A percentile compares a stretch with the other conserved stretches of the same genome.
Conservation (phyloP, 345 rosid species). For the Sonneratia alba region DNA sequence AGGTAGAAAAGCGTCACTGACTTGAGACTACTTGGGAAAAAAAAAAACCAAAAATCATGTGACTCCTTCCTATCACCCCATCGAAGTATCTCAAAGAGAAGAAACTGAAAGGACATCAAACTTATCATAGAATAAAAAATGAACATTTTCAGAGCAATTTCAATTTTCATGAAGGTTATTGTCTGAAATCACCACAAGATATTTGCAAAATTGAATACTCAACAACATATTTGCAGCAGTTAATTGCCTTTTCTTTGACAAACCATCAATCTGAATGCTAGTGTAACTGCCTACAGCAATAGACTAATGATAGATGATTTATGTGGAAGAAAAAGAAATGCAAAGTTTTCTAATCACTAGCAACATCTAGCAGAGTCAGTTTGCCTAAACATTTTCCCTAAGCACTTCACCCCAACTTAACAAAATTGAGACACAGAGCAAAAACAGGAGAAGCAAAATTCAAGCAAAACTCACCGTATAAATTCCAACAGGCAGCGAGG, state of each 20-base stretch:
- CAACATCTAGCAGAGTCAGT: background rate
- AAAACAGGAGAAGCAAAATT: background rate
- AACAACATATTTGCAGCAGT: background rate
- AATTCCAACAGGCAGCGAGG: conserved; percentile 43
- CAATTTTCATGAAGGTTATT: background rate
- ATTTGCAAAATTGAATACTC: background rate
- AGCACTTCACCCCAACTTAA: conserved; percentile 1
- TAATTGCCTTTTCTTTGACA: background rate
- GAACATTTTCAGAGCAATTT: background rate
- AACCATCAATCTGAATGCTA: background rate
- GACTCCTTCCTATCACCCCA: background rate
- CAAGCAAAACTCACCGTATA: conserved; percentile 30
- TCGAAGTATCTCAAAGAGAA: background rate
- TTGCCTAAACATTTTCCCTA: background rate
- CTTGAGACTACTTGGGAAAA: background rate
- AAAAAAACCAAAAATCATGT: background rate
- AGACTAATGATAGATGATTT: background rate
- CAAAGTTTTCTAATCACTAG: background rate
- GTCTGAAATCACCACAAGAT: background rate
- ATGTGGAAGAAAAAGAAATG: background rate
- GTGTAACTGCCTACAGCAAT: background rate
- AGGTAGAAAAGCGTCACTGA: background rate
- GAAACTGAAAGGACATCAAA: background rate
- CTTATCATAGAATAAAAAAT: background rate
- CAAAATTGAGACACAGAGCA: background rate